phyloP scores from a whole-genome alignment of 208 protist species.

The Leishmania martiniquensis region DNA sequence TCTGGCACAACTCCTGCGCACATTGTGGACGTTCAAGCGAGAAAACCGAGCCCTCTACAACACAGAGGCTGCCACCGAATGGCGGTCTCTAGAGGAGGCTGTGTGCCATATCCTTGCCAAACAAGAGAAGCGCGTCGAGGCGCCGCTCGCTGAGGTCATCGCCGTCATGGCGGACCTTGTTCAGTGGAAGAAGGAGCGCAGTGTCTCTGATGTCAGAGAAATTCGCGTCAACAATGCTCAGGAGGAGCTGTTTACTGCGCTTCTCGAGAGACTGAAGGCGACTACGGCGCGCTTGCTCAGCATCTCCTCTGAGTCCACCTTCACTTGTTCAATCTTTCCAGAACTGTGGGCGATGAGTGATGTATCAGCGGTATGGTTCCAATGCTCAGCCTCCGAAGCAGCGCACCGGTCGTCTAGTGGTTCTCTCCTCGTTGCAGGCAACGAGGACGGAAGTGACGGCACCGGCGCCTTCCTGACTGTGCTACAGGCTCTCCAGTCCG shows the following conservation, averaged over 20 bases:
- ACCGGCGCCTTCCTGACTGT: background rate
- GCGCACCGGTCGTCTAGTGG: too few relatives aligned
- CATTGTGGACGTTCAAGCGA: slow-evolving; percentile 1
- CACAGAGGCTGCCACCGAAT: background rate
- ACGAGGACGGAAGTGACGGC: background rate
- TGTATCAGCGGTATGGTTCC: background rate
- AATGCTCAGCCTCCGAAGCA: background rate
- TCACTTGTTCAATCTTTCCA: background rate
- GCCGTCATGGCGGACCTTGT: background rate
- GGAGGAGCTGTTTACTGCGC: background rate
- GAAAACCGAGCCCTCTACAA: background rate
- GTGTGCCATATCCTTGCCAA: slow-evolving; percentile 1
- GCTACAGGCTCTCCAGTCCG: background rate
- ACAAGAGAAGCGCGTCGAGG: background rate
- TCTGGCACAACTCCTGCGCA: slow-evolving; percentile 14
- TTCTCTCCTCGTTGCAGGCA: background rate
- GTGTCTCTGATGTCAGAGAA: too few relatives aligned
- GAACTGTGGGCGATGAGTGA: slow-evolving; percentile 2
- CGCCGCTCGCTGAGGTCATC: background rate
- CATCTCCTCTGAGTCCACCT: background rate
- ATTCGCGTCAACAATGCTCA: background rate
- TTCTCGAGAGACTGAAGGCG: background rate
- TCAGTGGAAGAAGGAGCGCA: background rate
- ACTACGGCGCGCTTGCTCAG: background rate
- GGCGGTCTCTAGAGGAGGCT: slow-evolving; percentile 2